Conservation (phyloP, 1,284 basidiomycete genomes). For the Pseudomicrostroma phylloplanum region DNA sequence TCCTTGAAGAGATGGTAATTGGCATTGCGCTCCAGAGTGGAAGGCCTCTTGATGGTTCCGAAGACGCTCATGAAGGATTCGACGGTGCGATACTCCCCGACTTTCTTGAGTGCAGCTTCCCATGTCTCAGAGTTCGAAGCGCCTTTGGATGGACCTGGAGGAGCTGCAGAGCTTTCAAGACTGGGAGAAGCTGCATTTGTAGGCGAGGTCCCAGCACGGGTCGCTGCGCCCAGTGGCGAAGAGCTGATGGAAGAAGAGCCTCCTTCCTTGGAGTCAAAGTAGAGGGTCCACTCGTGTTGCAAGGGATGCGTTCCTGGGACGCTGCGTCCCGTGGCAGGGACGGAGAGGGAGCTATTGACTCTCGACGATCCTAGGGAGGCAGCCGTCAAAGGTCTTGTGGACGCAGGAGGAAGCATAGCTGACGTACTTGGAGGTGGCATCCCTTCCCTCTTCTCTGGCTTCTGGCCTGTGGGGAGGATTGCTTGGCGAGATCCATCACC, state of each 20-base stretch:
- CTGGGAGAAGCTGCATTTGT: not conserved
- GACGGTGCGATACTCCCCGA: constrained; percentile 53
- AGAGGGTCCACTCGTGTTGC: constrained; percentile 74
- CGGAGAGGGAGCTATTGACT: not conserved
- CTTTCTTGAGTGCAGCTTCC: constrained; percentile 33
- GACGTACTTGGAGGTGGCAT: not conserved
- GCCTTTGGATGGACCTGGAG: constrained; percentile 69
- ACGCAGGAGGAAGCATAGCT: constrained; percentile 4
- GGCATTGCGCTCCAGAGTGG: constrained; percentile 73
- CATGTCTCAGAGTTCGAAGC: constrained; percentile 58
- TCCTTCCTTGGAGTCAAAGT: constrained; percentile 8
- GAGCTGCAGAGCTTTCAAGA: constrained; percentile 60
- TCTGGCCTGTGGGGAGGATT: not conserved
- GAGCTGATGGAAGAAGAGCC: constrained; percentile 5
- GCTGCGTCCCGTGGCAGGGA: not conserved
- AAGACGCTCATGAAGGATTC: constrained; percentile 88
- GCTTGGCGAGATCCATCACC: not conserved
- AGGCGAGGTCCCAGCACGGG: not conserved
- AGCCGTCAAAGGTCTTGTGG: not conserved
- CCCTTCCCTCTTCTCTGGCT: too few relatives aligned
- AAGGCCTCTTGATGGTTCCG: constrained; percentile 87
- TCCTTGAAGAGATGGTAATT: constrained; percentile 93
- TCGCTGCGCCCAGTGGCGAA: not conserved
- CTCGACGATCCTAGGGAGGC: not conserved
- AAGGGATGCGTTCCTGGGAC: constrained; percentile 60